Evolutionary conservation across 495 filamentous ascomycete species (phyloP).

Genomic region (Hypoxylon fuscum): DNA sequence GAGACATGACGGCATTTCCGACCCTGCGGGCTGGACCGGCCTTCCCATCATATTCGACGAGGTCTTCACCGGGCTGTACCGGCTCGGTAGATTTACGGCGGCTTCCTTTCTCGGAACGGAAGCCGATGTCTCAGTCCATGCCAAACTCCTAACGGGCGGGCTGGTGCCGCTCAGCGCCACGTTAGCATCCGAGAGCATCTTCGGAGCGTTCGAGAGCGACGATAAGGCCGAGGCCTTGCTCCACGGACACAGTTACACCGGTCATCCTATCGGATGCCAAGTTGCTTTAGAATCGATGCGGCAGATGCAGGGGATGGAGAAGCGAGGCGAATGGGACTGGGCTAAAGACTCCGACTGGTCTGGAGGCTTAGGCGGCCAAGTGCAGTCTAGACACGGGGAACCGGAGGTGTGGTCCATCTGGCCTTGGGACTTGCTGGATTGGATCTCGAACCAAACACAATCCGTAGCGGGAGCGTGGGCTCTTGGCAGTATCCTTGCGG

Average conservation of each 20-base stretch:
- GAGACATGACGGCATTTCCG: constrained; percentile 13
- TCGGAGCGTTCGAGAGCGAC: constrained; percentile 69
- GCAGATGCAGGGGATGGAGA: constrained; percentile 65
- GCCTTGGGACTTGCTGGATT: constrained; percentile 63
- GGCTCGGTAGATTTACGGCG: constrained; percentile 71
- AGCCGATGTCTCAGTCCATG: constrained; percentile 77
- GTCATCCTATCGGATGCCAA: constrained; percentile 77
- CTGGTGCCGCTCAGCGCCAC: constrained; percentile 78
- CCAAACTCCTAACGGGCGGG: constrained; percentile 81
- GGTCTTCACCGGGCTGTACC: constrained; percentile 83
- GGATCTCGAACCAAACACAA: constrained; percentile 59
- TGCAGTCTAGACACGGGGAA: neutral
- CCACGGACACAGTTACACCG: constrained; percentile 85
- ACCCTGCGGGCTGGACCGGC: constrained; percentile 64
- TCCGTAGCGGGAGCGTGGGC: constrained; percentile 71
- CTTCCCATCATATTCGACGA: constrained; percentile 81
- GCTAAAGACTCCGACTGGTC: constrained; percentile 52
- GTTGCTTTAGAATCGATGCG: constrained; percentile 69
- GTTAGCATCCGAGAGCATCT: constrained; percentile 74
- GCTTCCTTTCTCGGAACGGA: constrained; percentile 71
- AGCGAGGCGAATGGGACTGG: constrained; percentile 59
- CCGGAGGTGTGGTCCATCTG: constrained; percentile 72
- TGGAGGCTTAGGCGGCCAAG: constrained; percentile 3
- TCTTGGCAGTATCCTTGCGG: constrained; percentile 74
- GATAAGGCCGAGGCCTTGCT: constrained; percentile 77